Base-by-base conservation (phyloP, 495 filamentous ascomycete species). In the Aspergillus funiculosus region DNA sequence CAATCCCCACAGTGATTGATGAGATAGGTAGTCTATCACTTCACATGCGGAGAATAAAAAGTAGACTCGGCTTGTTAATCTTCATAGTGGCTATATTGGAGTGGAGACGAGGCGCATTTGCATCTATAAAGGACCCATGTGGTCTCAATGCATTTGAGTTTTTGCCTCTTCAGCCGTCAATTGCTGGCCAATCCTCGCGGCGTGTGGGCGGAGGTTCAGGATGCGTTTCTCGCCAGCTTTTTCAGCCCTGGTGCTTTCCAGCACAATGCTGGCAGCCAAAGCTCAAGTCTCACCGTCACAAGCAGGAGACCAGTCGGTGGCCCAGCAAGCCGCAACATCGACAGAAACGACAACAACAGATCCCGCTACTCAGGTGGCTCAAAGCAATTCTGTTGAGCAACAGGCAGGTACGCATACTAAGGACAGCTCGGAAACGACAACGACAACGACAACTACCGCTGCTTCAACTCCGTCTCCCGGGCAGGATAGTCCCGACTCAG, bases 171-270 rank as follows among this genome's bases (percentile, higher is more conserved):
- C 30, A 43, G 43, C 45, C 35, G 45, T 54, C 50, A 20, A 40
- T 39, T 56, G 44, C 51, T 53, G 39, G 50, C 19, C 43, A 40
- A 42, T 17, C 26, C 34, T 38, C 43, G 40, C 52, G 41, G 37
- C 46, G 39, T 34, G 30, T 39, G 47, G 43, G 50, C 32, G 45
- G 43, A 48, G 26, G 40, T 7, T 21, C 49, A 60, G 44, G 15
- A 66, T 66, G 60, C 62, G 60, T 54, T 61, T 66, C 49, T 60
- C 60, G 19, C 44, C 52, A 18, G 29, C 61, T 17, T 13, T 66
- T 35, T 70, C 52, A 39, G 59, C 57, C 26, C 48, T 63, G 26
- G 44, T 63, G 49, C 51, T 63, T n/a, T 66, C 56, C 14, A 50
- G 56, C 43, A 59, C 56, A 24, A 50, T 58, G 28, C 50, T 66